Base-by-base conservation (phyloP, 2,329 filamentous ascomycete genomes). In the Xylaria sp. region DNA sequence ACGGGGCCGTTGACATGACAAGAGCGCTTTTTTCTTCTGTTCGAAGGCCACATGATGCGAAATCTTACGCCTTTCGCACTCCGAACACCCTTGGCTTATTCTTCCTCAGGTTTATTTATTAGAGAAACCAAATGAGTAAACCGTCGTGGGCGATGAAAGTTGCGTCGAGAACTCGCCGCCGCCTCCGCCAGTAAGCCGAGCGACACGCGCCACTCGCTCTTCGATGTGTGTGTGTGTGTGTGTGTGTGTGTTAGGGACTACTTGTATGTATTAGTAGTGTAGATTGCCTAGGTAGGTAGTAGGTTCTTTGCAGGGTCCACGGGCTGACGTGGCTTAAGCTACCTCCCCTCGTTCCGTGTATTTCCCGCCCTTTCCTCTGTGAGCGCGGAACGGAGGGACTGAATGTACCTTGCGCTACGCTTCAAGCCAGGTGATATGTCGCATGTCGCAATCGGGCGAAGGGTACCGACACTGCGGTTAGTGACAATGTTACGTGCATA, bases 361-460 rank as follows among this genome's bases (percentile, higher is more conserved):
- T 5, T 18, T 27, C 29, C 13, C 8, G 16, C 51, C 9, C 51
- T 42, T 42, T 16, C 40, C 4, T 47, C 18, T 58, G 23, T 42
- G 32, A 10, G 32, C 10, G 58, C 44, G 27, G 47, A n/a, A 60
- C 13, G n/a, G 54, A 44, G 66, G 66, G 54, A 62, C 37, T 58
- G 42, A 59, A 44, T 58, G 53, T 44, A 32, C 9, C n/a, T 18
- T 6, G 29, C 18, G 5, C 29, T 6, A n/a, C 18, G 5, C 29
- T 48, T 25, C 12, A 29, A 32, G 18, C 44, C 10, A 59, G 47
- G 25, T 53, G 35, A 59, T 68, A 53, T 47, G 62, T 68, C 61
- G 61, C 54, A 53, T 47, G 62, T 68, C 61, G 61, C 54, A 70
- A 32, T 68, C 68, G 55, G 69, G 60, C 65, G 62, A 68, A 42